A percentile compares a stretch with the other conserved stretches of the same genome.
Evolutionary conservation across 305 asterid species (phyloP).

Genomic region (Fraxinus nigra): DNA sequence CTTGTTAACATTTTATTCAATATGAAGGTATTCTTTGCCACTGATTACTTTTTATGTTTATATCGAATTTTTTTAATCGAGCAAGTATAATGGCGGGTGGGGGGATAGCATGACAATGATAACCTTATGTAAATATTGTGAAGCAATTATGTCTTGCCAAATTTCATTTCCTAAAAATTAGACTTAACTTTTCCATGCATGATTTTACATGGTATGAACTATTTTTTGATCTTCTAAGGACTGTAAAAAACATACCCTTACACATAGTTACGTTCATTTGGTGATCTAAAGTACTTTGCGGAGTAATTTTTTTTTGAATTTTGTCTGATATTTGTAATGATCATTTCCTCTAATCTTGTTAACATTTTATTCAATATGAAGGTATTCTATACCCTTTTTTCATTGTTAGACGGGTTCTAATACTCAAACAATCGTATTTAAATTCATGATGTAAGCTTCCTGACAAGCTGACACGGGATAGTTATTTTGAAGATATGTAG

Average conservation of each 20-base stretch:
- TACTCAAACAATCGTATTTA: background rate
- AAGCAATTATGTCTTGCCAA: background rate
- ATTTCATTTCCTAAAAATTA: constrained; percentile 6
- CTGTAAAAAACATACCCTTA: background rate
- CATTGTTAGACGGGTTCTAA: background rate
- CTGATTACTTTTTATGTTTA: no score
- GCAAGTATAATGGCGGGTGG: background rate
- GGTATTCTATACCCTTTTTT: background rate
- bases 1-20: background rate
- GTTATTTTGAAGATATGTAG: background rate
- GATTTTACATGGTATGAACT: constrained; percentile 1
- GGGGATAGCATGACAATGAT: background rate
- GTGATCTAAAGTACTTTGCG: background rate
- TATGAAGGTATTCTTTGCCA: background rate
- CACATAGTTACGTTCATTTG: background rate
- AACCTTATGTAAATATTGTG: background rate
- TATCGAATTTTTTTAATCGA: no score
- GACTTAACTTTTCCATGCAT: background rate
- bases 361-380: background rate
- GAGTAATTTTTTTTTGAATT: background rate
- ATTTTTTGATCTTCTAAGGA: background rate
- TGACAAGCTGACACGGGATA: background rate
- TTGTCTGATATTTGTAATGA: background rate
- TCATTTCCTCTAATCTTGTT: background rate
- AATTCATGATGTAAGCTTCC: background rate